Conservation (phyloP, 768 basidiomycete species). For the Crassisporium funariophilum region DNA sequence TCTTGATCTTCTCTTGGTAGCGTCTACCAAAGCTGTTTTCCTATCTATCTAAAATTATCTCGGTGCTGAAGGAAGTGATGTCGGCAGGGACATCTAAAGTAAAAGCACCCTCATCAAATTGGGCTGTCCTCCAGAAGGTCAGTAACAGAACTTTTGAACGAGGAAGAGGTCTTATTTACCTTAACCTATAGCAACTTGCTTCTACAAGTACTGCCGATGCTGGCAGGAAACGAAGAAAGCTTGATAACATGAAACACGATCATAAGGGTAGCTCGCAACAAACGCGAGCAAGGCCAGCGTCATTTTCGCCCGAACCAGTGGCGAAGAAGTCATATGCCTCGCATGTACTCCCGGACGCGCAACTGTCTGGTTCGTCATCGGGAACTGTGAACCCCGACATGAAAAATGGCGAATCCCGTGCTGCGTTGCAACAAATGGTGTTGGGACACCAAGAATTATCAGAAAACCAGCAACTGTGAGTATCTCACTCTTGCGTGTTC, state of each 20-base stretch:
- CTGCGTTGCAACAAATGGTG: constrained; percentile 53
- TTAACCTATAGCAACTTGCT: not conserved
- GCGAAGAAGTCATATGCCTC: no score
- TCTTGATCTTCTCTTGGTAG: no score
- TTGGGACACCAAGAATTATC: constrained; percentile 45
- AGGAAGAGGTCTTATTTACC: constrained; percentile 10
- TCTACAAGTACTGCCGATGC: not conserved
- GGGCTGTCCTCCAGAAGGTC: constrained; percentile 60
- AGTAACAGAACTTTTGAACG: constrained; percentile 10
- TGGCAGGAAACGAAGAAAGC: constrained; percentile 30
- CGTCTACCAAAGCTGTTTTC: no score
- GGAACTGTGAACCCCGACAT: constrained; percentile 17
- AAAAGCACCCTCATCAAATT: constrained; percentile 52
- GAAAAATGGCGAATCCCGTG: constrained; percentile 52
- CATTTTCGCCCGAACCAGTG: no score
- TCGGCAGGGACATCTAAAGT: not conserved
- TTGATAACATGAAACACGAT: constrained; percentile 16
- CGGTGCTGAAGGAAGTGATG: no score
- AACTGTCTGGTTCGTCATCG: constrained; percentile 12
- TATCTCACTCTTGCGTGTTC: no score
- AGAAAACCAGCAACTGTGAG: constrained; percentile 48
- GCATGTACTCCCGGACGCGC: no score
- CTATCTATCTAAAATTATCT: not conserved
- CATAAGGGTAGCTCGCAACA: constrained; percentile 4
- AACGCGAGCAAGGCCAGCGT: no score